These are phyloP conservation scores for Solanum chilense DNA, from an alignment of 257 asterid species.

Conservation along the genomic window DNA sequence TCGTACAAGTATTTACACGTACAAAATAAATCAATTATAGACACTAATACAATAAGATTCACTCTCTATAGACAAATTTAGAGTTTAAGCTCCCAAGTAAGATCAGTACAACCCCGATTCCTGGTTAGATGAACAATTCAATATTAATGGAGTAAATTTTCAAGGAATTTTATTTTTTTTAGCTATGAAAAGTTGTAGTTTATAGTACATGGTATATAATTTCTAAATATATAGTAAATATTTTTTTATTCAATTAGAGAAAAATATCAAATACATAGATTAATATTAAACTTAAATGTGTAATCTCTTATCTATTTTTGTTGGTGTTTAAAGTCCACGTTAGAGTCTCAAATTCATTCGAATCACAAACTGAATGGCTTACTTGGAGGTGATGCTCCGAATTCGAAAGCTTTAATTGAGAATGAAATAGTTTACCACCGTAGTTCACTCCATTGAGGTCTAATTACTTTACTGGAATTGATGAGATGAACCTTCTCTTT, in stretches of 20 bases:
- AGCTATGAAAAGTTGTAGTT: not conserved
- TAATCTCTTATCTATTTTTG: no score
- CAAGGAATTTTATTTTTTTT: not conserved
- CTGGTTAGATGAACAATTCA: not conserved
- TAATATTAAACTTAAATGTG: not conserved
- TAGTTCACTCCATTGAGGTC: no score
- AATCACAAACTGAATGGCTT: fast-evolving
- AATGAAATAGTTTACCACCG: no score
- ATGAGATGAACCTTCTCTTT: not conserved
- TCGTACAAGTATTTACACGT: not conserved
- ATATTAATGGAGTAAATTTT: not conserved
- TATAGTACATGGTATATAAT: not conserved
- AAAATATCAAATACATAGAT: not conserved
- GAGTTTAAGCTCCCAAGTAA: not conserved
- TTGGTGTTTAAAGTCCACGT: no score
- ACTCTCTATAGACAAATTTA: not conserved
- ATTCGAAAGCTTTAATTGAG: no score
- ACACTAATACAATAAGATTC: not conserved
- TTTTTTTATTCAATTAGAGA: not conserved
- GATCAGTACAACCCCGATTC: not conserved
- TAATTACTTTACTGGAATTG: not conserved
- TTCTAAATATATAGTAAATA: not conserved
- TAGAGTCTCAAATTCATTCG: no score
- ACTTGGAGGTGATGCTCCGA: no score
- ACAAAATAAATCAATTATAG: not conserved